Conservation (phyloP, 2,329 filamentous ascomycete species). For the Cladophialophora chaetospira region DNA sequence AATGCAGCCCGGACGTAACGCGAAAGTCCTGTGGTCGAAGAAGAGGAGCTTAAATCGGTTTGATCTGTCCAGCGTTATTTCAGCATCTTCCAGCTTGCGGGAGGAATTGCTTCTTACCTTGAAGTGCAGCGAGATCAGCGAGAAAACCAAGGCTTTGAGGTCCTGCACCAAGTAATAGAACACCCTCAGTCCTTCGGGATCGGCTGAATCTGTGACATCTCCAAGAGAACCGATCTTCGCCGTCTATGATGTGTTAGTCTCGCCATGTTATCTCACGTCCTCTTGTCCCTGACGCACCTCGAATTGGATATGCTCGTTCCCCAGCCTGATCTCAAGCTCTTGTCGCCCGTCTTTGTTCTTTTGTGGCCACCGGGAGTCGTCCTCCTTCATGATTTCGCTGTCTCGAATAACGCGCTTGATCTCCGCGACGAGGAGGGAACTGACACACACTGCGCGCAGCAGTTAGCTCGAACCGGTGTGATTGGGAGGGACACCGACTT, state of each 20-base stretch:
- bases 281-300: slow-evolving; percentile 64
- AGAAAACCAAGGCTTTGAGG: slow-evolving; percentile 94
- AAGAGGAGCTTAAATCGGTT: slow-evolving; percentile 48
- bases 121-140: slow-evolving; percentile 93
- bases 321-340: slow-evolving; percentile 90
- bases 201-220: slow-evolving; percentile 92
- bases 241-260: slow-evolving; percentile 60
- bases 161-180: slow-evolving; percentile 99
- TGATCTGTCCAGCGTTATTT: slow-evolving; percentile 46
- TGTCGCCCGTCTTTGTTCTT: slow-evolving; percentile 99
- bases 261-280: not conserved
- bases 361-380: slow-evolving; percentile 96
- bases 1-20: not conserved
- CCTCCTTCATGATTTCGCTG: slow-evolving; percentile 98
- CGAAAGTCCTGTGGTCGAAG: not conserved
- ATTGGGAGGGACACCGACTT: slow-evolving; percentile 62
- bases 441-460: slow-evolving; percentile 83
- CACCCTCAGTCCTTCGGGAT: slow-evolving; percentile 91
- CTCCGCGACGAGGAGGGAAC: slow-evolving; percentile 83
- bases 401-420: slow-evolving; percentile 97
- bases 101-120: slow-evolving; percentile 61
- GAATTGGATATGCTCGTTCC: slow-evolving; percentile 95
- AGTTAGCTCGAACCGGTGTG: slow-evolving; percentile 26
- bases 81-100: not conserved
- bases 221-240: slow-evolving; percentile 97